Conservation (phyloP, 192 early-diverging fungal species). For the Dissophora ornata region DNA sequence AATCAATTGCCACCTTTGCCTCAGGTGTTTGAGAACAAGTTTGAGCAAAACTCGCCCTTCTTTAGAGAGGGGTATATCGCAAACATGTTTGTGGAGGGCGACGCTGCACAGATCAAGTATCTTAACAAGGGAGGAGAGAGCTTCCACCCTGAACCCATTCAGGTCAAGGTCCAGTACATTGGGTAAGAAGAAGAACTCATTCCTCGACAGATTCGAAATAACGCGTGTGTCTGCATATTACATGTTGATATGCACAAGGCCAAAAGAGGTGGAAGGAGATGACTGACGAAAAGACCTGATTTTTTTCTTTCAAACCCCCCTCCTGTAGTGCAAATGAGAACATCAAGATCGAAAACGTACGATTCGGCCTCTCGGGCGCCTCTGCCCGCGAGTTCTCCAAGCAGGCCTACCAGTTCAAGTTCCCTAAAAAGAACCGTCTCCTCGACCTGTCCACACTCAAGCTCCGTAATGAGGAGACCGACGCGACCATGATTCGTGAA, state of each 20-base stretch:
- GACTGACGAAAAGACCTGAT: too few species aligned
- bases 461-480: slow-evolving; percentile 50
- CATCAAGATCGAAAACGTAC: slow-evolving; percentile 39
- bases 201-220: too few species aligned
- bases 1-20: slow-evolving; percentile 26
- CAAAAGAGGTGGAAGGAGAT: too few species aligned
- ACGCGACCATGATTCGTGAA: slow-evolving; percentile 58
- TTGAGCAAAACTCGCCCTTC: slow-evolving; percentile 31
- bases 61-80: slow-evolving; percentile 35
- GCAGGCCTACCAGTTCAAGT: slow-evolving; percentile 54
- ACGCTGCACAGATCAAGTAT: slow-evolving; percentile 9
- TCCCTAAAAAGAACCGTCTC: slow-evolving; percentile 36
- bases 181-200: neutral
- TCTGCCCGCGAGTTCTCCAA: slow-evolving; percentile 53
- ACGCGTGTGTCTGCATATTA: neutral
- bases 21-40: slow-evolving; percentile 36
- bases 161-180: slow-evolving; percentile 31
- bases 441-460: slow-evolving; percentile 52
- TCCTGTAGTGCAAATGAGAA: slow-evolving; percentile 26
- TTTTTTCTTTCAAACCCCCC: neutral
- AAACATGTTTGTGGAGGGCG: slow-evolving; percentile 34
- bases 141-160: slow-evolving; percentile 10
- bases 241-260: too few species aligned
- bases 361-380: slow-evolving; percentile 46
- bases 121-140: slow-evolving; percentile 9